phyloP scores from a whole-genome alignment of 1,284 basidiomycete species.

The Cerrena zonata region DNA sequence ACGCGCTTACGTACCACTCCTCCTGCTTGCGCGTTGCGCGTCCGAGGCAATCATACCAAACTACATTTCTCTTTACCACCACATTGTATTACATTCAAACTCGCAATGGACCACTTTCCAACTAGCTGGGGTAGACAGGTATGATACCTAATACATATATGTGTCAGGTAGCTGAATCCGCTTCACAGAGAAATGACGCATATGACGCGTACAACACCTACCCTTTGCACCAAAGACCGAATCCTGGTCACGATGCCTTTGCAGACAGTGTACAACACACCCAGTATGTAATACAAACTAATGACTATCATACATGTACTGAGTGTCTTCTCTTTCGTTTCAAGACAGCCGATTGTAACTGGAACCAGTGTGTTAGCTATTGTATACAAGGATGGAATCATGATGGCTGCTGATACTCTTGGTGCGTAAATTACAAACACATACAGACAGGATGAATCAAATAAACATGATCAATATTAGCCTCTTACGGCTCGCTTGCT shows the following conservation, averaged over 20 bases:
- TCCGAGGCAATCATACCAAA: neutral
- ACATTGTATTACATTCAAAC: neutral
- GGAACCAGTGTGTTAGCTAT: constrained; percentile 93
- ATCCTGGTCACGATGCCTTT: constrained; percentile 50
- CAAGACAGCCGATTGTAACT: constrained; percentile 89
- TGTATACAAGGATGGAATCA: constrained; percentile 93
- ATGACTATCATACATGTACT: neutral
- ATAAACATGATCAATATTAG: constrained; percentile 39
- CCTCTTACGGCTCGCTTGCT: constrained; percentile 95
- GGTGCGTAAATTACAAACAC: no score
- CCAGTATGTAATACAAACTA: constrained; percentile 46
- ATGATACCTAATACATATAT: neutral
- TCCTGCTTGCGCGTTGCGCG: constrained; percentile 8
- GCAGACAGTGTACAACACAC: constrained; percentile 66
- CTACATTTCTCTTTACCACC: neutral
- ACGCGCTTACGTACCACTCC: neutral
- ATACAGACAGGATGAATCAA: no score
- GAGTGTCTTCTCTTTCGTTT: constrained; percentile 8
- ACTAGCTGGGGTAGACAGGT: constrained; percentile 6
- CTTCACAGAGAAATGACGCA: constrained; percentile 59
- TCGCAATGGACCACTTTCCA: constrained; percentile 10
- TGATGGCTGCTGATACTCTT: constrained; percentile 98
- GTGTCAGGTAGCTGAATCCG: constrained; percentile 4
- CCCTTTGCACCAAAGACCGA: constrained; percentile 59
- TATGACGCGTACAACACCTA: constrained; percentile 70